These are phyloP conservation scores for Neurospora sp. DNA, from an alignment of 2,329 filamentous ascomycete species.

Conservation along the genomic window DNA sequence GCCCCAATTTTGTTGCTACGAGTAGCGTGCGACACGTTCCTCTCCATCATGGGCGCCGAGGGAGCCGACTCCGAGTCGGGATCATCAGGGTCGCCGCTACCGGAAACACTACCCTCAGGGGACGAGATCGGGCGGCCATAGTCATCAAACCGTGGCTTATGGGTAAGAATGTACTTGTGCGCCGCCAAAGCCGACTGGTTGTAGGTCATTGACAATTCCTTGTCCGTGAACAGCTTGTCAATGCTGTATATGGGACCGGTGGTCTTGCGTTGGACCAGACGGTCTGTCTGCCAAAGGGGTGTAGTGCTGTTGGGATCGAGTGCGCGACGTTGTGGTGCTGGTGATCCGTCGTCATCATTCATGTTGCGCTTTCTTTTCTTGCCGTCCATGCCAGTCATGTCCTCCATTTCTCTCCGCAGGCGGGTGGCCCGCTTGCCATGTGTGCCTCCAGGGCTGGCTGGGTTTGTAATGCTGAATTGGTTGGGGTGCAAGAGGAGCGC, in stretches of 20 bases:
- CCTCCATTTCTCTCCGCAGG: slow-evolving; percentile 51
- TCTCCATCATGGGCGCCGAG: slow-evolving; percentile 50
- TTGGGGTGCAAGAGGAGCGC: slow-evolving; percentile 58
- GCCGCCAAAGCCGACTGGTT: slow-evolving; percentile 53
- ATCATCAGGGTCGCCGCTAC: slow-evolving; percentile 40
- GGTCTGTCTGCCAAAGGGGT: slow-evolving; percentile 53
- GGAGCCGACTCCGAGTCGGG: slow-evolving; percentile 36
- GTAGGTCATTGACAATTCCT: slow-evolving; percentile 57
- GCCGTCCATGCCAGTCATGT: slow-evolving; percentile 42
- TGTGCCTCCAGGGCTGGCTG: slow-evolving; percentile 52
- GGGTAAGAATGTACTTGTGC: slow-evolving; percentile 51
- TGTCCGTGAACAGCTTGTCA: slow-evolving; percentile 62
- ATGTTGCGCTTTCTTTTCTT: slow-evolving; percentile 55
- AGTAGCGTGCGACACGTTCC: slow-evolving; percentile 54
- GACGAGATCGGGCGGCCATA: slow-evolving; percentile 41
- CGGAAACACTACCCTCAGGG: slow-evolving; percentile 43
- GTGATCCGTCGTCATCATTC: slow-evolving; percentile 53
- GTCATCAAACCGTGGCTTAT: slow-evolving; percentile 38
- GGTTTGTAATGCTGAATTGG: slow-evolving; percentile 58
- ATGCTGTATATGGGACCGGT: slow-evolving; percentile 54
- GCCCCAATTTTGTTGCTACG: slow-evolving; percentile 49
- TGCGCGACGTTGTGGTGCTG: slow-evolving; percentile 45
- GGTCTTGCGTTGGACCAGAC: slow-evolving; percentile 44
- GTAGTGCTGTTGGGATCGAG: slow-evolving; percentile 50
- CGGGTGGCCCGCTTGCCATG: slow-evolving; percentile 55